A percentile compares a stretch with the other conserved stretches of the same genome.
phyloP scores from a whole-genome alignment of 352 stramenopile species.

The Pythium scleroteichum region DNA sequence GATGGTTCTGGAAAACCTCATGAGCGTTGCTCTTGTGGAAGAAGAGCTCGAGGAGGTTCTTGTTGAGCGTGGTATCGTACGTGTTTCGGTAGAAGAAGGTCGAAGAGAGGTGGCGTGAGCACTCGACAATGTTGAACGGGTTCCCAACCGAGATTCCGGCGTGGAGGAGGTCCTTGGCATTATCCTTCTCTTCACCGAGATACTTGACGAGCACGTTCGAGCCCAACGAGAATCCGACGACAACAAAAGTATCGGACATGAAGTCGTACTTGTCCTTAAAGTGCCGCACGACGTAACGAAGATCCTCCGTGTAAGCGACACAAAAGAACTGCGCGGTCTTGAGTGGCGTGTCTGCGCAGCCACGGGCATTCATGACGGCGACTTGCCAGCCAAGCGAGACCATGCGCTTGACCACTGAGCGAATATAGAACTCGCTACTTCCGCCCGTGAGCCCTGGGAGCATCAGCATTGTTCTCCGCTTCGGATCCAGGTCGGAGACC shows the following conservation, averaged over 20 bases:
- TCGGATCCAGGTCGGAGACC: constrained; percentile 37
- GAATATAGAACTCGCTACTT: constrained; percentile 73
- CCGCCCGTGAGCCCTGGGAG: constrained; percentile 63
- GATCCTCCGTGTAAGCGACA: constrained; percentile 66
- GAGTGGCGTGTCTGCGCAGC: constrained; percentile 64
- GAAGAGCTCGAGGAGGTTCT: constrained; percentile 54
- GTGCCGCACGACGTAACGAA: constrained; percentile 49
- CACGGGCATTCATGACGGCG: constrained; percentile 72
- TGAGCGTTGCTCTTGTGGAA: constrained; percentile 71
- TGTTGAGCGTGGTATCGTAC: constrained; percentile 54
- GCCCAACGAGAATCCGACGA: constrained; percentile 67
- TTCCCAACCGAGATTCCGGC: constrained; percentile 70
- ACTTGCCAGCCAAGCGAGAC: constrained; percentile 58
- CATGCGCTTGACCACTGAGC: constrained; percentile 43
- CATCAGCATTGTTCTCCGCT: constrained; percentile 45
- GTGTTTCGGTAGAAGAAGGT: constrained; percentile 58
- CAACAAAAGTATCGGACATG: constrained; percentile 41
- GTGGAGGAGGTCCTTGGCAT: constrained; percentile 36
- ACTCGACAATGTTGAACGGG: constrained; percentile 61
- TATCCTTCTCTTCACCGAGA: constrained; percentile 52
- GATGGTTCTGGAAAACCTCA: constrained; percentile 53
- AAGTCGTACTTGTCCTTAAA: constrained; percentile 46
- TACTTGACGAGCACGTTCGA: constrained; percentile 82
- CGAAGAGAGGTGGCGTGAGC: constrained; percentile 43
- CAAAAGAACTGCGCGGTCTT: constrained; percentile 67